These are phyloP conservation scores for Periconia macrospinosa DNA, from an alignment of 2,329 filamentous ascomycete genomes.

Conservation along the genomic window DNA sequence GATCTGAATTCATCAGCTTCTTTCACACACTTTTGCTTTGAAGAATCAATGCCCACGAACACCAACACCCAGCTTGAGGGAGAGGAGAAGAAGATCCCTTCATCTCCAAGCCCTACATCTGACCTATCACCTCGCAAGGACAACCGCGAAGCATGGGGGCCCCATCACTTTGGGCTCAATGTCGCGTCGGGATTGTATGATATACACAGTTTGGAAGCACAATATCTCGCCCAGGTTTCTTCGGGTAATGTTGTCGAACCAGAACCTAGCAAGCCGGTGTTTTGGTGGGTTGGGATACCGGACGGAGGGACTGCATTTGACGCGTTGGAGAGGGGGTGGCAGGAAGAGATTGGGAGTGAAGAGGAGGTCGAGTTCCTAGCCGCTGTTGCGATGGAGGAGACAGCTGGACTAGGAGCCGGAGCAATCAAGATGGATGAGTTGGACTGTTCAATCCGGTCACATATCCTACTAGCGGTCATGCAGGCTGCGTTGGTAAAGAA, in stretches of 20 bases:
- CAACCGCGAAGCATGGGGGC: conserved; percentile 11
- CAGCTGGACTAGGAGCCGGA: conserved; percentile 11
- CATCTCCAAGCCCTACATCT: conserved; percentile 8
- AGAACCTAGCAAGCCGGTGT: conserved; percentile 13
- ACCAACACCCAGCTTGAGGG: no score
- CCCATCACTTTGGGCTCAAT: conserved; percentile 11
- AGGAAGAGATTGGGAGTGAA: conserved; percentile 13
- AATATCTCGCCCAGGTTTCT: conserved; percentile 9
- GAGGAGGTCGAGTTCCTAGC: conserved; percentile 13
- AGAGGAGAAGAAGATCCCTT: conserved; percentile 10
- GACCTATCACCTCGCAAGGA: conserved; percentile 12
- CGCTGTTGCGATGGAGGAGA: conserved; percentile 14
- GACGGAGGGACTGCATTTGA: conserved; percentile 11
- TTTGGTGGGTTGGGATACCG: conserved; percentile 12
- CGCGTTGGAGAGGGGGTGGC: conserved; percentile 11
- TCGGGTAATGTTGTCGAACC: conserved; percentile 8
- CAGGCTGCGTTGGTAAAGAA: conserved; percentile 12
- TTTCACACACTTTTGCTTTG: no score
- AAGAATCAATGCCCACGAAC: no score
- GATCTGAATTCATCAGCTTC: no score
- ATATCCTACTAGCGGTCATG: conserved; percentile 14
- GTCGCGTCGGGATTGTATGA: conserved; percentile 11
- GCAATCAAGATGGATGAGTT: conserved; percentile 13
- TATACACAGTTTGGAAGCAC: conserved; percentile 12
- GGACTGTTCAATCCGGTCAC: conserved; percentile 13